Evolutionary conservation across 192 early-diverging fungal genomes (phyloP).

Genomic region (Powellomyces hirtus): DNA sequence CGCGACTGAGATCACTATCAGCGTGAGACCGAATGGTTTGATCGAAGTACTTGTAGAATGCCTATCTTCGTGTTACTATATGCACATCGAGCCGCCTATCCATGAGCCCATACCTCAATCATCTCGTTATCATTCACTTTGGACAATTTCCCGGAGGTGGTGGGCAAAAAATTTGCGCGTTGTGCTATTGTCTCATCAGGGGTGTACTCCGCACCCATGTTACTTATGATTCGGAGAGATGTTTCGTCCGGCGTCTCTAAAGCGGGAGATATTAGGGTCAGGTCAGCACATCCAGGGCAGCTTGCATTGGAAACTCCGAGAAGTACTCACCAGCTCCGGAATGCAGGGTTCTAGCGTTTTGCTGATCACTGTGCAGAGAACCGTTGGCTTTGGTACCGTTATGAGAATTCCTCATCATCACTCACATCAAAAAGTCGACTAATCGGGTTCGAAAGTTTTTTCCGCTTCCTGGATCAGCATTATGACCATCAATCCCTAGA

Average conservation of each 20-base stretch:
- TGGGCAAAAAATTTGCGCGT: not conserved
- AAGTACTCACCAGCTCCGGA: not conserved
- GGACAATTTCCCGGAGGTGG: too few species aligned
- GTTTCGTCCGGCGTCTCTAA: not conserved
- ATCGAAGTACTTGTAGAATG: constrained; percentile 58
- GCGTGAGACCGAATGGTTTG: constrained; percentile 43
- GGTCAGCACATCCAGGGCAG: not conserved
- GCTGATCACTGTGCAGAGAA: constrained; percentile 36
- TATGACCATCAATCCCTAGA: constrained; percentile 13
- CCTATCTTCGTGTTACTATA: too few species aligned
- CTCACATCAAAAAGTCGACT: constrained; percentile 54
- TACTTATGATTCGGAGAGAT: not conserved
- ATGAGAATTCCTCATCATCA: too few species aligned
- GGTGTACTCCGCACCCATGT: constrained; percentile 12
- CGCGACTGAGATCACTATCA: constrained; percentile 31
- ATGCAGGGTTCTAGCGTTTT: constrained; percentile 32
- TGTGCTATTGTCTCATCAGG: constrained; percentile 8
- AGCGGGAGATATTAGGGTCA: too few species aligned
- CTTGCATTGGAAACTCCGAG: not conserved
- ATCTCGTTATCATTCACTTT: constrained; percentile 6
- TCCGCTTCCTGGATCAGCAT: constrained; percentile 19
- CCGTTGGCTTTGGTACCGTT: not conserved
- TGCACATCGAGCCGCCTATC: too few species aligned
- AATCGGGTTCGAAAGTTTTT: constrained; percentile 45
- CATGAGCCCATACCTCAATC: constrained; percentile 11